These are phyloP conservation scores for Malassezia pachydermatis DNA, from an alignment of 1,284 basidiomycete species.

Conservation along the genomic window DNA sequence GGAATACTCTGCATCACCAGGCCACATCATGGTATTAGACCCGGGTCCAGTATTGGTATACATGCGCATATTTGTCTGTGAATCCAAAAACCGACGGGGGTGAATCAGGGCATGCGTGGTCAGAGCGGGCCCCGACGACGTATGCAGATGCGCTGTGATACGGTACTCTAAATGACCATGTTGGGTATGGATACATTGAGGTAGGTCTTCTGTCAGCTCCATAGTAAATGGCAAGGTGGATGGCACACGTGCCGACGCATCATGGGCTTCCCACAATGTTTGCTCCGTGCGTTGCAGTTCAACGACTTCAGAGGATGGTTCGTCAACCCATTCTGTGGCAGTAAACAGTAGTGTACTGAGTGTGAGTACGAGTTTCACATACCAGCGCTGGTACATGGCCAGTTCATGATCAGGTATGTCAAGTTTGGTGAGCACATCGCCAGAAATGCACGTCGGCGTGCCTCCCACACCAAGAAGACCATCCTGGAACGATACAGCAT, in stretches of 20 bases:
- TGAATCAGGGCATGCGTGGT: conserved; percentile 29
- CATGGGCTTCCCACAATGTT: conserved; percentile 26
- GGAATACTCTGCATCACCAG: conserved; percentile 18
- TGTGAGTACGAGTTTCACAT: neutral
- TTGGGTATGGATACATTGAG: conserved; percentile 41
- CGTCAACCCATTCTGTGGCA: conserved; percentile 3
- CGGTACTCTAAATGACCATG: conserved; percentile 30
- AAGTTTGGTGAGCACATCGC: conserved; percentile 44
- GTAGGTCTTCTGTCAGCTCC: conserved; percentile 36
- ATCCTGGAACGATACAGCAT: conserved; percentile 42
- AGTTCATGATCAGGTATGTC: conserved; percentile 10
- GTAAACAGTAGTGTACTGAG: neutral
- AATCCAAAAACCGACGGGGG: conserved; percentile 33
- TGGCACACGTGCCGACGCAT: conserved; percentile 17
- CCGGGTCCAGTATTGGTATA: conserved; percentile 18
- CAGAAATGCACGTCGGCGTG: conserved; percentile 35
- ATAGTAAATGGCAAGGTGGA: conserved; percentile 38
- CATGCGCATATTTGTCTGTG: conserved; percentile 16
- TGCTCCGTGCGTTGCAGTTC: conserved; percentile 31
- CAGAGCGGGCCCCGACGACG: conserved; percentile 14
- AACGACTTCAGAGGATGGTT: conserved; percentile 2
- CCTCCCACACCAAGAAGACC: conserved; percentile 42
- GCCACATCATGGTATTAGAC: conserved; percentile 14
- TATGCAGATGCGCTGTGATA: conserved; percentile 30
- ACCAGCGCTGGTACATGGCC: neutral